Conservation (phyloP, 1,284 basidiomycete genomes). For the Puccinia brachypodii region DNA sequence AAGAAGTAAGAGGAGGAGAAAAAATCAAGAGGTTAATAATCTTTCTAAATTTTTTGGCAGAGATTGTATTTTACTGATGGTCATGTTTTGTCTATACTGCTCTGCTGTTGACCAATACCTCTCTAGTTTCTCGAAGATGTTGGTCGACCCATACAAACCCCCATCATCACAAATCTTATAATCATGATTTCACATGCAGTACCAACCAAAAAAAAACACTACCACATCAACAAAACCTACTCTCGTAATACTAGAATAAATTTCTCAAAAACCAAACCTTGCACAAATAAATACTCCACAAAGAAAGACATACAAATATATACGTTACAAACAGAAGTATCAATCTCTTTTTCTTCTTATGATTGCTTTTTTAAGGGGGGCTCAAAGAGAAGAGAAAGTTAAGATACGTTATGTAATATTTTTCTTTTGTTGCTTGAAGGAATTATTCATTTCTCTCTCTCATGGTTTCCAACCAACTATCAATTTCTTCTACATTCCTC, state of each 20-base stretch:
- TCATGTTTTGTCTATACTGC: no score
- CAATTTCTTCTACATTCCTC: no score
- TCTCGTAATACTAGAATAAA: neutral
- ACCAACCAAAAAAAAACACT: no score
- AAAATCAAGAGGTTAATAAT: conserved; percentile 74
- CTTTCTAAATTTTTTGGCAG: no score
- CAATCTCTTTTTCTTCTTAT: neutral
- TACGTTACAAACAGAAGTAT: no score
- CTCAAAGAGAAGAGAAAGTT: neutral
- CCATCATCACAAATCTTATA: conserved; percentile 10
- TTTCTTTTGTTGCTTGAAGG: conserved; percentile 16
- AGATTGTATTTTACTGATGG: no score
- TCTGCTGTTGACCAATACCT: neutral
- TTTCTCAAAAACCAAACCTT: no score
- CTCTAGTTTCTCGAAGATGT: conserved; percentile 10
- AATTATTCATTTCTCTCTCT: neutral
- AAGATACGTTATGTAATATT: neutral
- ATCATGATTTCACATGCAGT: no score
- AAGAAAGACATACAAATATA: no score
- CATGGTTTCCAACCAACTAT: no score
- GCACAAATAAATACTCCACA: no score
- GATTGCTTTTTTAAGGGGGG: neutral
- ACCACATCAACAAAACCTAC: neutral
- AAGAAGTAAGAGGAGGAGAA: conserved; percentile 92
- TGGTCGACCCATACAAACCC: conserved; percentile 1